A percentile compares a stretch with the other conserved stretches of the same genome.
Conservation (phyloP, 2,329 filamentous ascomycete species). For the Aspergillus brunneoviolaceus region DNA sequence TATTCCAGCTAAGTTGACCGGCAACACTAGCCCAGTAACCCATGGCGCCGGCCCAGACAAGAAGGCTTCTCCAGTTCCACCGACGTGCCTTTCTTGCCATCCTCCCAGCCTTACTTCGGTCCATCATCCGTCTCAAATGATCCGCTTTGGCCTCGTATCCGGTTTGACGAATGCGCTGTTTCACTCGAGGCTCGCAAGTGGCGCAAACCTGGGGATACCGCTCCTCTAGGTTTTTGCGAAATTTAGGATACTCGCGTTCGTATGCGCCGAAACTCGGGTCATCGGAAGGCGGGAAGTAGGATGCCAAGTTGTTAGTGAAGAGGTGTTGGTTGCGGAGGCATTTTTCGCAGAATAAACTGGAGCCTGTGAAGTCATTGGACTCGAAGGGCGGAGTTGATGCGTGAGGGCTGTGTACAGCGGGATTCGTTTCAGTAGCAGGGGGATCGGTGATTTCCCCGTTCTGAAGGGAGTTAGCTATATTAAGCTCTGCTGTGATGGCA, state of each 20-base stretch:
- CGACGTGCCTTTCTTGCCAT: constrained; percentile 32
- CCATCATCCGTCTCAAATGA: constrained; percentile 71
- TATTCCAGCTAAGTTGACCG: constrained; percentile 46
- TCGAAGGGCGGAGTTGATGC: constrained; percentile 49
- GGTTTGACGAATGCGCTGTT: constrained; percentile 66
- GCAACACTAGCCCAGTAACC: constrained; percentile 44
- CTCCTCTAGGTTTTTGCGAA: constrained; percentile 70
- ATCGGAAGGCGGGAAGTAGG: constrained; percentile 68
- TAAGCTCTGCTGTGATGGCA: constrained; percentile 7
- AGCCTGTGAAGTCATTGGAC: constrained; percentile 32
- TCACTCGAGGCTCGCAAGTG: constrained; percentile 73
- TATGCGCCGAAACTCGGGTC: constrained; percentile 69
- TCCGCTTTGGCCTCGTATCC: constrained; percentile 84
- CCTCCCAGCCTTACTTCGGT: constrained; percentile 52
- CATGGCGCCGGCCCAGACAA: constrained; percentile 45
- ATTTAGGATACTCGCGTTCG: constrained; percentile 68
- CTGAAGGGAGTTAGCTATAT: constrained; percentile 44
- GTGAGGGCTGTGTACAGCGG: constrained; percentile 33
- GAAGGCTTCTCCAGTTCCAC: constrained; percentile 46
- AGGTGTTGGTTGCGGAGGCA: constrained; percentile 90
- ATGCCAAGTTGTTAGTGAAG: constrained; percentile 70
- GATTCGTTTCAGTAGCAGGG: constrained; percentile 61
- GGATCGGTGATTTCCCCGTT: constrained; percentile 89
- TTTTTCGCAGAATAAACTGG: constrained; percentile 65
- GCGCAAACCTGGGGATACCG: constrained; percentile 87